A percentile compares a stretch with the other conserved stretches of the same genome.
These are phyloP conservation scores for Ceratocystiopsis minuta DNA, from an alignment of 2,329 filamentous ascomycete species.

Conservation along the genomic window DNA sequence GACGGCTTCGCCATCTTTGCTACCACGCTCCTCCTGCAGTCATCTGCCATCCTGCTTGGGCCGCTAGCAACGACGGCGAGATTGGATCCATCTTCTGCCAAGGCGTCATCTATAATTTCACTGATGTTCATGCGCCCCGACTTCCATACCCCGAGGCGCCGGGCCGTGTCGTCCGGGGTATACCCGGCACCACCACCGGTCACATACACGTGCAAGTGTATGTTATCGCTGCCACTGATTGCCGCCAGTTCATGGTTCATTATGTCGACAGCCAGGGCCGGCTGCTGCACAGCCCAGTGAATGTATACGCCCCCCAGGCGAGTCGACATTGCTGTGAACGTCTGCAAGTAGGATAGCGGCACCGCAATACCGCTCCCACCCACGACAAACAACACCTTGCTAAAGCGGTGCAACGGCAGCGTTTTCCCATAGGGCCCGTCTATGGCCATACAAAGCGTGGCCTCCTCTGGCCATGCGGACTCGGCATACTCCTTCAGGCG, in stretches of 20 bases:
- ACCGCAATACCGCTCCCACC: conserved; percentile 10
- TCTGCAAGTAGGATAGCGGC: conserved; percentile 6
- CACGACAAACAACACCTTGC: conserved; percentile 6
- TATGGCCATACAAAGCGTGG: neutral
- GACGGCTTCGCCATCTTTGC: conserved; percentile 1
- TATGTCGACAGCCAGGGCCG: conserved; percentile 5
- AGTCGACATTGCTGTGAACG: neutral
- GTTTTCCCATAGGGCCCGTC: conserved; percentile 9
- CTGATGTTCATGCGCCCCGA: no score
- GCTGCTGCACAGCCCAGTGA: conserved; percentile 10
- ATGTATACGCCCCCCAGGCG: conserved; percentile 4
- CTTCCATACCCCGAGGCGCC: conserved; percentile 8
- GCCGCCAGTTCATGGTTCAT: conserved; percentile 2
- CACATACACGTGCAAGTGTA: conserved; percentile 7
- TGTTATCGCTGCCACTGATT: neutral
- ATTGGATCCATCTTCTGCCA: no score
- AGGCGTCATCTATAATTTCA: no score
- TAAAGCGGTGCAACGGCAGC: conserved; percentile 1
- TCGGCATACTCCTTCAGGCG: conserved; percentile 8
- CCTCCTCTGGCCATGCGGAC: neutral
- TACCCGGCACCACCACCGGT: neutral
- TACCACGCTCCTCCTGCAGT: conserved; percentile 5
- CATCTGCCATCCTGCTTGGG: conserved; percentile 8
- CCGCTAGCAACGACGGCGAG: conserved; percentile 10
- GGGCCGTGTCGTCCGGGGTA: conserved; percentile 2